Base-by-base conservation (phyloP, 169 alveolate species). In the Cryptosporidium baileyi region DNA sequence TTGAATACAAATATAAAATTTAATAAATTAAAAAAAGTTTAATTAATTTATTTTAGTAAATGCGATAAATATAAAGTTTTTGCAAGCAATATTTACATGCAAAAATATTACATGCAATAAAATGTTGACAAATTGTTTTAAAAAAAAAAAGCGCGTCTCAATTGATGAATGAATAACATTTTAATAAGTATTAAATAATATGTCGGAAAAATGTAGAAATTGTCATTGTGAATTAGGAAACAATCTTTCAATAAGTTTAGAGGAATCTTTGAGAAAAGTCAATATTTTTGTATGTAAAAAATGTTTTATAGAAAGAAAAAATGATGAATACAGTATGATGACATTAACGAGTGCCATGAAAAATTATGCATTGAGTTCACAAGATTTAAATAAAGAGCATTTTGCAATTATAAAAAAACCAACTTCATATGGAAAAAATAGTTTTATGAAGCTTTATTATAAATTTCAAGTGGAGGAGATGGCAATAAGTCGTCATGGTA, bases 391-490 rank as follows among this genome's bases (percentile, higher is more conserved):
- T 19, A 67, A 60, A n/a, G 54, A 13, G 3, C 54, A 61, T 11
- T 57, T 74, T 51, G 63, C 74, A 13, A 11, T 74, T 9, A 32
- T 74, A 6, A 74, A 74, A 41, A 74, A 74, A 19, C 85, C 67
- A 54, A 54, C 65, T 54, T 57, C 85, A 6, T 57, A 74, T 34
- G 67, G 85, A 2, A 74, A 32, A 17, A 74, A 74, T n/a, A 74
- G 67, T n/a, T 74, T 52, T 38, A 74, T 74, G 85, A 74, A 74
- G 85, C 49, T 74, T 2, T 74, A 74, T 24, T 74, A 74, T 43
- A 74, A 57, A 54, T 74, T 74, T 38, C 85, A 74, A 61, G 85
- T 74, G 9, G 85, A 74, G 43, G 85, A 74, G 15, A 60, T 60
- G 26, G 85, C 85, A 22, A 54, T 40, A 1, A 74, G 9, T 22